phyloP scores from a whole-genome alignment of 495 filamentous ascomycete species.

The Sordaria brevicollis region DNA sequence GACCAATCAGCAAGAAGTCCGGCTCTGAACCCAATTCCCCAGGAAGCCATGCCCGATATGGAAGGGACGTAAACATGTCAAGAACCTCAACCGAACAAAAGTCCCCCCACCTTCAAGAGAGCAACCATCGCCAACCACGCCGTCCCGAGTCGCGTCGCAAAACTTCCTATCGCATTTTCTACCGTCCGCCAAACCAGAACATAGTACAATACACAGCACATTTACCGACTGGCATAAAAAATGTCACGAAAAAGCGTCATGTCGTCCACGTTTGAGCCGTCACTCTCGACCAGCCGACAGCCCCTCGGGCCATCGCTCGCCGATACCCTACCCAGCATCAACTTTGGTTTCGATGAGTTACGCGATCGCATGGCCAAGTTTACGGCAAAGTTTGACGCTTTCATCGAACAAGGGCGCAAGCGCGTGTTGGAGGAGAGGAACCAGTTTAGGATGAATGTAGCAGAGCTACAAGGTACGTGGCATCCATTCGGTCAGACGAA shows the following conservation, averaged over 20 bases:
- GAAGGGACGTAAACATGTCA: constrained; percentile 15
- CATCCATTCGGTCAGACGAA: not conserved
- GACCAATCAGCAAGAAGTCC: not conserved
- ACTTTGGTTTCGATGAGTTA: constrained; percentile 93
- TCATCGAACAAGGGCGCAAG: constrained; percentile 84
- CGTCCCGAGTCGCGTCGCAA: not conserved
- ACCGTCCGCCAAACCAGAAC: not conserved
- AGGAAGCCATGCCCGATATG: constrained; percentile 14
- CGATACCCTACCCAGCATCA: constrained; percentile 77
- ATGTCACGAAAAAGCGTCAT: constrained; percentile 29
- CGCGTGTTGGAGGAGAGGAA: constrained; percentile 86
- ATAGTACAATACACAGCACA: constrained; percentile 1
- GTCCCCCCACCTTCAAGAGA: not conserved
- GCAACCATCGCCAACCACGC: not conserved
- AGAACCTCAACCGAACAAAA: not conserved
- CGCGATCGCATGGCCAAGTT: constrained; percentile 93
- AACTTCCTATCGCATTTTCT: not conserved
- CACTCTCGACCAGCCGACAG: constrained; percentile 65
- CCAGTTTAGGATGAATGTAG: constrained; percentile 80
- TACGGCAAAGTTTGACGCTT: constrained; percentile 81
- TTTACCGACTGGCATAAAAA: constrained; percentile 1
- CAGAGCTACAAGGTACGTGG: constrained; percentile 71
- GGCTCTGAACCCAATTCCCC: not conserved
- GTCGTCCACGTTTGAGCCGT: constrained; percentile 65
- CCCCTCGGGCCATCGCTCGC: constrained; percentile 46